Conservation (phyloP, 2,329 filamentous ascomycete genomes). For the Dothistroma septosporum region DNA sequence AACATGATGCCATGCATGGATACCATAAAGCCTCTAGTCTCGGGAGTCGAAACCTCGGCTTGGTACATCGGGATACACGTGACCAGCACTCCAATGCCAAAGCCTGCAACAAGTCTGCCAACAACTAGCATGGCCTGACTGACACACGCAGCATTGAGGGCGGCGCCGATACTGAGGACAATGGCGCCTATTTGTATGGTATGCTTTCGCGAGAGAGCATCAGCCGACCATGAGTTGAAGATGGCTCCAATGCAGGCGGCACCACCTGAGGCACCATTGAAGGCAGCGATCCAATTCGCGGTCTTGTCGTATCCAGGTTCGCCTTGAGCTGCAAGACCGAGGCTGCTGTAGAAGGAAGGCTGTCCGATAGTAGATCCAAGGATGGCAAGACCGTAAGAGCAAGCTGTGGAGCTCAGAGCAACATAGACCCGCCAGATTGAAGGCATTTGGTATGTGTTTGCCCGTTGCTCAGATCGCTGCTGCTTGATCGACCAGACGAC, state of each 20-base stretch:
- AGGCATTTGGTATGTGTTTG: conserved; percentile 31
- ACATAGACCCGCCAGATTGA: conserved; percentile 31
- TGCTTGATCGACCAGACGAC: not conserved
- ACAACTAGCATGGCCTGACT: conserved; percentile 42
- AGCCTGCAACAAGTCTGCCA: conserved; percentile 38
- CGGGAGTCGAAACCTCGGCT: conserved; percentile 39
- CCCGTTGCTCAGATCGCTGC: not conserved
- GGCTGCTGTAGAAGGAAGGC: conserved; percentile 43
- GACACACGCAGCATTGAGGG: conserved; percentile 38
- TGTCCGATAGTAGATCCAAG: conserved; percentile 47
- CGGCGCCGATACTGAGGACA: conserved; percentile 40
- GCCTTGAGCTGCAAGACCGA: conserved; percentile 38
- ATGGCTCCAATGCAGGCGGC: conserved; percentile 40
- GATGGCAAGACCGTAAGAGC: conserved; percentile 36
- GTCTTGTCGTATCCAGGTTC: conserved; percentile 42
- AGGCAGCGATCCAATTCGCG: conserved; percentile 42
- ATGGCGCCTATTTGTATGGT: conserved; percentile 38
- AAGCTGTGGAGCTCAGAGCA: conserved; percentile 31
- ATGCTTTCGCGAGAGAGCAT: conserved; percentile 37
- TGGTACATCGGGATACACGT: conserved; percentile 6
- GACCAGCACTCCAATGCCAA: conserved; percentile 37
- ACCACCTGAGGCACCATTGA: conserved; percentile 46
- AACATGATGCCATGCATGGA: conserved; percentile 42
- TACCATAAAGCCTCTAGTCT: conserved; percentile 40
- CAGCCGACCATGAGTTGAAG: conserved; percentile 39